These are phyloP conservation scores for Filobasidium floriforme DNA, from an alignment of 768 basidiomycete species.

Conservation along the genomic window DNA sequence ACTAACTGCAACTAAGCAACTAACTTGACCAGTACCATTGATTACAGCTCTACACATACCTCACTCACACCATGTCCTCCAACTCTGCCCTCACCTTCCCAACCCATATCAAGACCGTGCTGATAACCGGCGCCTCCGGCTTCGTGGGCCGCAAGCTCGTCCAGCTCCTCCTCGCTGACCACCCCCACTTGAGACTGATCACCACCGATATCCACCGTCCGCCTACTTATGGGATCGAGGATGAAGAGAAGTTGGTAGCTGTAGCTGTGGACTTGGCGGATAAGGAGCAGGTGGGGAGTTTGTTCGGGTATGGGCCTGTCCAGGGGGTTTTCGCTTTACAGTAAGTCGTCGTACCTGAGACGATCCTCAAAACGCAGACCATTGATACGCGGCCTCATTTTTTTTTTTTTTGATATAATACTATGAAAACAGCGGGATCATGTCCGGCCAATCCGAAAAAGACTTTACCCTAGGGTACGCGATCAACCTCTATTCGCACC, in stretches of 20 bases:
- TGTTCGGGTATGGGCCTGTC: slow-evolving; percentile 24
- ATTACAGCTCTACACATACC: too few species aligned
- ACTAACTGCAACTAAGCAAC: too few species aligned
- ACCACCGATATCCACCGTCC: slow-evolving; percentile 42
- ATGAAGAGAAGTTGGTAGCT: slow-evolving; percentile 16
- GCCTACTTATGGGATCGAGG: slow-evolving; percentile 23
- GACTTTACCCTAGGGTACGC: slow-evolving; percentile 54
- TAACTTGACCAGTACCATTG: too few species aligned
- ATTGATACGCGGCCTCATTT: neutral
- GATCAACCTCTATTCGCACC: slow-evolving; percentile 44
- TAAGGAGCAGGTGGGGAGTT: slow-evolving; percentile 18
- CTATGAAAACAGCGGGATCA: slow-evolving; percentile 51
- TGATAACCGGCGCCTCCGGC: slow-evolving; percentile 44
- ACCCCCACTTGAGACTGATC: slow-evolving; percentile 37
- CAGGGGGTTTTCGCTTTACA: slow-evolving; percentile 25
- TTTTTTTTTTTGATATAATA: too few species aligned
- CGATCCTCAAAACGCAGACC: neutral
- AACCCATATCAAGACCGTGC: slow-evolving; percentile 39
- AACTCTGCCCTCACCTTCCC: slow-evolving; percentile 33
- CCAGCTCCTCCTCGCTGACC: slow-evolving; percentile 34
- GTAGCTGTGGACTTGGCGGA: slow-evolving; percentile 27
- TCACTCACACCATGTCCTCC: neutral
- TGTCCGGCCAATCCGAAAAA: slow-evolving; percentile 59
- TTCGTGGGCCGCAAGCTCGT: slow-evolving; percentile 44
- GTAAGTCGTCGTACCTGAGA: neutral